Evolutionary conservation across 1,284 basidiomycete species (phyloP), one percentile per base, ranked within the genome.

Genomic region (Cutaneotrichosporon cutaneum): DNA sequence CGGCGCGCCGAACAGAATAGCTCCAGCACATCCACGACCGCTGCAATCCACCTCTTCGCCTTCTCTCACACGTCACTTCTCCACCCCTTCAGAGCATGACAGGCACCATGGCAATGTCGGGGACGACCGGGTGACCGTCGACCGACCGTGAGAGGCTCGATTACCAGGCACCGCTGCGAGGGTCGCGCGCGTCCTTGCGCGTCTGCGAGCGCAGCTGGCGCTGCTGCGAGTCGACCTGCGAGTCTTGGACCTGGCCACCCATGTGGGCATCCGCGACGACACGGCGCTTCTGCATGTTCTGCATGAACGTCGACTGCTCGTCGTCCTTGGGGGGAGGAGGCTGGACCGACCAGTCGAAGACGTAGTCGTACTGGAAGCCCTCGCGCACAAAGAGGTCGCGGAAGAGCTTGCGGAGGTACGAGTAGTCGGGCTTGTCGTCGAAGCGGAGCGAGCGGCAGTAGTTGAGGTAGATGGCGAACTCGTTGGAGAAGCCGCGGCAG

Each of bases 391-490:
- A 97, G 62, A 97, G 86, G 80, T 97, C 94, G 56, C 94, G 88
- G 92, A 97, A 97, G 66, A 97, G 86, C 83, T 97, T 97, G 83
- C 94, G 90, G 11, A 97, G 86, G 83, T 97, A 97, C 6, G 92
- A 94, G 81, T 97, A 97, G 81, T 97, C 94, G 24, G 93, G 93
- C 83, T 94, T 97, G 85, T 97, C 94, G 76, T 97, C 94, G 80
- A 97, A 97, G 72, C 94, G 90, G 64, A 97, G 88, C 54, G 93
- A 93, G 65, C 94, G 90, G 68, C 92, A 94, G 82, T 96, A 97
- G 83, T 96, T 97, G 73, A 97, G 83, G 86, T 96, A 97, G 72
- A 96, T 95, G 54, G 92, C 92, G 70, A 96, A 96, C 82, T 97
- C 94, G 81, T 94, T 94, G 68, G 94, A 94, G 86, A 94, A 96